These are phyloP conservation scores for Leccinum barrowsii DNA, from an alignment of 768 basidiomycete species.

Conservation along the genomic window DNA sequence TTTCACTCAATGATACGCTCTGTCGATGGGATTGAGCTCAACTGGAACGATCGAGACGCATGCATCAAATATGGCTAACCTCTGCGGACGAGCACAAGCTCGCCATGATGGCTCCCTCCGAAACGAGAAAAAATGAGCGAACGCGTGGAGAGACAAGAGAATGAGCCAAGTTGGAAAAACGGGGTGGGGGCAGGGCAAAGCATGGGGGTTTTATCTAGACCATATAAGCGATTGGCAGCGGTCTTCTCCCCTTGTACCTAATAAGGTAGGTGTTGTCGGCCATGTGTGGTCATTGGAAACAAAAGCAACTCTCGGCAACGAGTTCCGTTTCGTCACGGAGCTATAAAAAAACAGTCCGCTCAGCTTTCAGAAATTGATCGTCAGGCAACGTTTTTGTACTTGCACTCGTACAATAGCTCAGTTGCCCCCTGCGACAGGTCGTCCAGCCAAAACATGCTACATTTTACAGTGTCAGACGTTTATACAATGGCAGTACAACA, in stretches of 20 bases:
- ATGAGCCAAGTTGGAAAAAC: constrained; percentile 3
- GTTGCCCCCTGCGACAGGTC: constrained; percentile 4
- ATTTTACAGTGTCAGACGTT: neutral
- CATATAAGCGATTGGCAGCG: constrained; percentile 10
- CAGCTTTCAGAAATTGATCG: neutral
- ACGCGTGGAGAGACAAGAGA: neutral
- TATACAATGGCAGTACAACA: neutral
- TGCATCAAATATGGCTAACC: constrained; percentile 16
- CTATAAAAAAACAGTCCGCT: constrained; percentile 8
- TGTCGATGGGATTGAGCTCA: constrained; percentile 10
- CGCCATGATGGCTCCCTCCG: constrained; percentile 17
- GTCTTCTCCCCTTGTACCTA: constrained; percentile 24
- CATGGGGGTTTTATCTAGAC: constrained; percentile 14
- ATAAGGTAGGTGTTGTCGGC: constrained; percentile 31
- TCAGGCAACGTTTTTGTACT: neutral
- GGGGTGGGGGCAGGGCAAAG: neutral
- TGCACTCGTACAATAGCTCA: constrained; percentile 7
- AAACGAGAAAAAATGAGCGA: neutral
- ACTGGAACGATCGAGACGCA: neutral
- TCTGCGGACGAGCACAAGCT: constrained; percentile 27
- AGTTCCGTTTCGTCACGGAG: constrained; percentile 15
- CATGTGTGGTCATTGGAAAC: constrained; percentile 19
- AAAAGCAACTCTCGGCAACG: constrained; percentile 18
- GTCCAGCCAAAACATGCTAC: neutral
- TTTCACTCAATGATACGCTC: constrained; percentile 25